Conservation (phyloP, 2,329 filamentous ascomycete species). For the Apiospora kogelbergensis region DNA sequence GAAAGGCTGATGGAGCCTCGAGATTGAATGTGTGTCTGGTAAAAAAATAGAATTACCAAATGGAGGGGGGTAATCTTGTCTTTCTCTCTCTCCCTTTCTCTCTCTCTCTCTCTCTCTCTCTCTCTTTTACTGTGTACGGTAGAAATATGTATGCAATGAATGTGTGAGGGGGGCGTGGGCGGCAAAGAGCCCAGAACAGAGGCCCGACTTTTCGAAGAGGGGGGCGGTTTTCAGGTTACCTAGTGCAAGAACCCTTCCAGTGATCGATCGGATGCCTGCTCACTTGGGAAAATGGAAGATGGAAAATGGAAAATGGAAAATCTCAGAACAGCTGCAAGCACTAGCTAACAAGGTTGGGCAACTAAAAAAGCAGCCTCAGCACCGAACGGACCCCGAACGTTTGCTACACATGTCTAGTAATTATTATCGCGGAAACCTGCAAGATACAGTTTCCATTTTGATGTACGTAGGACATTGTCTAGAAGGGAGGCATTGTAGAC, state of each 20-base stretch:
- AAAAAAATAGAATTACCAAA: not conserved
- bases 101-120: not conserved
- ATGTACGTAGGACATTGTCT: not conserved
- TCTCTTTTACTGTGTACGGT: not conserved
- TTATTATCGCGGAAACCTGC: not conserved
- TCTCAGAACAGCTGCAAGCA: constrained; percentile 7
- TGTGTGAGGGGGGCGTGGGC: not conserved
- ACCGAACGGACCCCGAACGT: not conserved
- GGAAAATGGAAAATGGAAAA: constrained; percentile 5
- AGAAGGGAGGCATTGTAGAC: not conserved
- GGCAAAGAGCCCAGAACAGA: not conserved
- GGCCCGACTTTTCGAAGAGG: not conserved
- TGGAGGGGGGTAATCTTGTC: not conserved
- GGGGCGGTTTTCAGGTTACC: not conserved
- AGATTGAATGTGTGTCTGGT: not conserved
- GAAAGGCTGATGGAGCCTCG: constrained; percentile 5
- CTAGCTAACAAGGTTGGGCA: not conserved
- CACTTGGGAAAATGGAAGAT: not conserved
- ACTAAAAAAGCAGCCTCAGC: not conserved
- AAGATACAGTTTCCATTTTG: not conserved
- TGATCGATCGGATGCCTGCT: not conserved
- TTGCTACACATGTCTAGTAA: not conserved
- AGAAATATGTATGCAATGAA: not conserved
- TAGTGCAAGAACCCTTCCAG: not conserved
- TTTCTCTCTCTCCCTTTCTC: not conserved